Percentiles rank a stretch among this genome's conserved stretches.
phyloP scores from a whole-genome alignment of 495 filamentous ascomycete genomes.

The Aspergillus baeticus region DNA sequence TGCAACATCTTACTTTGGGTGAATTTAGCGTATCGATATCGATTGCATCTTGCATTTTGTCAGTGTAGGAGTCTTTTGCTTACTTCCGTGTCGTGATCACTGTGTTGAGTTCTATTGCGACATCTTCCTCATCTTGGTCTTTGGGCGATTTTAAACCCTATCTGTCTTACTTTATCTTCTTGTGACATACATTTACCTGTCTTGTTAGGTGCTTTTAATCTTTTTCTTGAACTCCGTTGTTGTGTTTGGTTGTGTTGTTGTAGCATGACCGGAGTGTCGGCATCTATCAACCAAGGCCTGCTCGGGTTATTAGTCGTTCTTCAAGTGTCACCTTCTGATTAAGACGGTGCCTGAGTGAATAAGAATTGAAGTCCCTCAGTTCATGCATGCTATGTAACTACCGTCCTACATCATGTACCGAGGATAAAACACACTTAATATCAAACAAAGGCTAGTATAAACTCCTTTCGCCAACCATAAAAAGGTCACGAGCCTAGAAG shows the following conservation, averaged over 20 bases:
- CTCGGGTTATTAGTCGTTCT: no score
- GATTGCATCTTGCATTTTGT: conserved; percentile 15
- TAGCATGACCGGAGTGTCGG: not conserved
- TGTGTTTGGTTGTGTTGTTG: not conserved
- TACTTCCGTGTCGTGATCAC: not conserved
- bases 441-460: no score
- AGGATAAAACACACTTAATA: no score
- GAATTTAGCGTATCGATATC: conserved; percentile 17
- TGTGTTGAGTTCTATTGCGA: no score
- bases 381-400: no score
- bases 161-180: conserved; percentile 4
- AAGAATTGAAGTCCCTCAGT: no score
- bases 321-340: no score
- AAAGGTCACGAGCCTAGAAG: not conserved
- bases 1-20: conserved; percentile 8
- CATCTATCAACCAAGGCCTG: no score
- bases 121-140: not conserved
- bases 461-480: no score
- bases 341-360: no score
- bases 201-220: not conserved
- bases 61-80: conserved; percentile 16
- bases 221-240: not conserved
- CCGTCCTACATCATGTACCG: no score
- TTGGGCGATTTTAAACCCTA: no score
- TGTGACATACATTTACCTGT: not conserved